Percentiles rank a stretch among this genome's conserved stretches.
Evolutionary conservation across 345 rosid species (phyloP).

Genomic region (Boechera retrofracta): DNA sequence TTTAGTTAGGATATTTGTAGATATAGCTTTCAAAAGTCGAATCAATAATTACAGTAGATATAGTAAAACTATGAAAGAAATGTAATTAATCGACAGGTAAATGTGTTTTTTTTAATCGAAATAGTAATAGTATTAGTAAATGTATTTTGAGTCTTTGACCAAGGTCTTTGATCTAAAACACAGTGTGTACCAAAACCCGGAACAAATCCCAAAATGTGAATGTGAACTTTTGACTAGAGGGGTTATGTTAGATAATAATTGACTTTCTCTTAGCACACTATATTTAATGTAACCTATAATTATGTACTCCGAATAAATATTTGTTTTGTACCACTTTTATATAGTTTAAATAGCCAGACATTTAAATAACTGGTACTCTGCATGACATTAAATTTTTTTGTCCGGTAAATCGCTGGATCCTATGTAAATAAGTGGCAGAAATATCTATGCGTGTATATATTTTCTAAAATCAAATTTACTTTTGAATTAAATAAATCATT

Average conservation of each 20-base stretch:
- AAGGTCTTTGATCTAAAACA: slow-evolving; percentile 32
- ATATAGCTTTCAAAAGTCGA: not conserved
- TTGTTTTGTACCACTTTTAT: not conserved
- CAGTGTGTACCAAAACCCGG: slow-evolving; percentile 4
- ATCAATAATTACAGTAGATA: not conserved
- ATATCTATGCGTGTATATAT: not conserved
- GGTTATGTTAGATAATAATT: slow-evolving; percentile 25
- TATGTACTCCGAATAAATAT: not conserved
- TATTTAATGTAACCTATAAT: slow-evolving; percentile 20
- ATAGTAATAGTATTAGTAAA: not conserved
- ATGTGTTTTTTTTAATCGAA: not conserved
- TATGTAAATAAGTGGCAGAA: slow-evolving; percentile 34
- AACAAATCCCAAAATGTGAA: slow-evolving; percentile 40
- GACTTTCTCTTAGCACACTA: slow-evolving; percentile 27
- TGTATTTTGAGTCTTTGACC: slow-evolving; percentile 12
- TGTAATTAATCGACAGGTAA: not conserved
- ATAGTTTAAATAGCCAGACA: not conserved
- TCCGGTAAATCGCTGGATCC: slow-evolving; percentile 40
- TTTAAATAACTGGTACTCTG: slow-evolving; percentile 11
- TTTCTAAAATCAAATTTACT: not conserved
- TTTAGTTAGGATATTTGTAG: not conserved
- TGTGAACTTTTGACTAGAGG: slow-evolving; percentile 33
- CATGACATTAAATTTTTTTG: slow-evolving; percentile 16
- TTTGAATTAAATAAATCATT: not conserved
- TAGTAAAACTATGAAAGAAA: not conserved